Evolutionary conservation across 2,329 filamentous ascomycete genomes (phyloP), one percentile per base, ranked within the genome.

Genomic region (Zasmidium cellare): DNA sequence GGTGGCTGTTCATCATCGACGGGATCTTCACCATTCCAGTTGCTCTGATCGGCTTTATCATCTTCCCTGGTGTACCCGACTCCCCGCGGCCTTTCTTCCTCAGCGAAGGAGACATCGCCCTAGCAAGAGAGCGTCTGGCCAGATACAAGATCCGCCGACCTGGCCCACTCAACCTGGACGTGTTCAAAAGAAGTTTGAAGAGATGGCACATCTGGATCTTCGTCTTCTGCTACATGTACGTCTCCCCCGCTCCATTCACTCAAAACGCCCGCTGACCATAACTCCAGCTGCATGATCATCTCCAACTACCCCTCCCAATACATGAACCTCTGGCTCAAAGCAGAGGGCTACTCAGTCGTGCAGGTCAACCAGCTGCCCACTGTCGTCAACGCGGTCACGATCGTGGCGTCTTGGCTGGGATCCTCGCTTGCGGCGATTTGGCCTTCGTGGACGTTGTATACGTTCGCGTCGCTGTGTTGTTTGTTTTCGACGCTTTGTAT

Each of bases 1-100:
- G 83, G 44, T 65, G 62, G 62, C 53, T 65, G 1, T 86, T 85
- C 57, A 80, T 86, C 45, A 80, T 84, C 44, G 81, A 84, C 62
- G 79, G 80, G 0, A 73, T 82, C 46, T 82, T 84, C 62, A 82
- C 79, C 16, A 54, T 63, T 25, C 49, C 53, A 3, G 53, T 59
- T 1, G 53, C 57, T 3, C 44, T 59, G 6, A 18, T 50, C 3
- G 57, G 57, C 1, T 59, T 56, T n/a, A 25, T 54, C 25, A 51
- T 56, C 23, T 59, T 59, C 28, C 57, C 57, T 24, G 57, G 50
- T 19, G 35, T 56, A 16, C 57, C 57, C 9, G 48, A 53, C 18
- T 51, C 45, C 2, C 48, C 53, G 3, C 45, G 50, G 28, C 48
- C 53, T 12, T 53, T 52, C 48, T 56, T 23, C 16, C 23, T 56